A percentile compares a stretch with the other conserved stretches of the same genome.
These are phyloP conservation scores for Fusarium sp. DNA, from an alignment of 2,329 filamentous ascomycete genomes.

Conservation along the genomic window DNA sequence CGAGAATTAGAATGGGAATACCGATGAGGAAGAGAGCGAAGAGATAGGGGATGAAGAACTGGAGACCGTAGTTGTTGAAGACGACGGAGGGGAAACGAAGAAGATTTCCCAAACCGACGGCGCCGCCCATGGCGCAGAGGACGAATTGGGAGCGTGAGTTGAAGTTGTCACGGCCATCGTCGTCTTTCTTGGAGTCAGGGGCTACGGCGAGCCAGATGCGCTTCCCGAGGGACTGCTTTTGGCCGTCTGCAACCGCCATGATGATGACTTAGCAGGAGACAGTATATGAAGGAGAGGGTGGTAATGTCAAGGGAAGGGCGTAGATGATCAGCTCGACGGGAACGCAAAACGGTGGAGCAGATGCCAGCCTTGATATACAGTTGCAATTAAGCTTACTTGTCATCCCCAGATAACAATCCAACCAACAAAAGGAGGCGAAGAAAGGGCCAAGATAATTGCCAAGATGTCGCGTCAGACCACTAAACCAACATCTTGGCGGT, in stretches of 20 bases:
- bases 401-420: background rate
- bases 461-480: constrained; percentile 22
- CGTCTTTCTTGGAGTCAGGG: constrained; percentile 42
- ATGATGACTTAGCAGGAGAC: background rate
- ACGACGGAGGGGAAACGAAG: constrained; percentile 66
- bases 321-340: background rate
- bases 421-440: background rate
- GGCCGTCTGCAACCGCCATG: constrained; percentile 36
- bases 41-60: constrained; percentile 68
- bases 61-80: constrained; percentile 67
- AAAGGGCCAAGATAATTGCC: constrained; percentile 11
- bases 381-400: background rate
- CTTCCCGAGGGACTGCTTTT: constrained; percentile 32
- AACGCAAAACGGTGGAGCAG: constrained; percentile 3
- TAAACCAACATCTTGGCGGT: constrained; percentile 22
- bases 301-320: background rate
- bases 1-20: constrained; percentile 64
- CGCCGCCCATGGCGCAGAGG: constrained; percentile 58
- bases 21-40: constrained; percentile 58
- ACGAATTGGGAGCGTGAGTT: constrained; percentile 46
- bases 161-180: constrained; percentile 46
- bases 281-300: background rate
- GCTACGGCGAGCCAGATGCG: constrained; percentile 36
- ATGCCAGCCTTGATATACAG: constrained; percentile 12
- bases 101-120: constrained; percentile 66